Evolutionary conservation across 108 stramenopile genomes (phyloP).

Genomic region (Cyclotella cryptica): DNA sequence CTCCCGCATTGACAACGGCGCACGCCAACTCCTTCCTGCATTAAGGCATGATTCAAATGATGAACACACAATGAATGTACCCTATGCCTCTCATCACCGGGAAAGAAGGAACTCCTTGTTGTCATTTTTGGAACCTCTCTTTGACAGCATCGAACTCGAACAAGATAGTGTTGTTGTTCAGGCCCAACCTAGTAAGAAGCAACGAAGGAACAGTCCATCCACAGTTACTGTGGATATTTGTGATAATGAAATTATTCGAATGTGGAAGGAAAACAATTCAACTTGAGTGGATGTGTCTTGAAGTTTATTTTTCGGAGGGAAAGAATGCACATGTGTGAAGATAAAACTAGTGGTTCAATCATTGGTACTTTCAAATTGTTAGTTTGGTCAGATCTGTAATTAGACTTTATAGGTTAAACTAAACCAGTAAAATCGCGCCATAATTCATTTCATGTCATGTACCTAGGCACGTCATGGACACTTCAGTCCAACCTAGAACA

Average conservation of each 20-base stretch:
- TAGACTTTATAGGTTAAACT: too few species aligned
- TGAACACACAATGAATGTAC: not conserved
- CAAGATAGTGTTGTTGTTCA: not conserved
- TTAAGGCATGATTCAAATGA: not conserved
- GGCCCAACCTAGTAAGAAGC: not conserved
- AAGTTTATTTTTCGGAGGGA: not conserved
- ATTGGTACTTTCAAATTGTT: too few species aligned
- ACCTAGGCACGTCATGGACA: too few species aligned
- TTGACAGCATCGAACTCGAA: constrained; percentile 9
- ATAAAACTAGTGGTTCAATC: too few species aligned
- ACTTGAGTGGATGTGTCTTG: not conserved
- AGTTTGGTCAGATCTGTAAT: too few species aligned
- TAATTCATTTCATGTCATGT: too few species aligned
- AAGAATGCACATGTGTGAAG: not conserved
- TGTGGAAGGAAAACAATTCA: constrained; percentile 33
- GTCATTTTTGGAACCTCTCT: constrained; percentile 13
- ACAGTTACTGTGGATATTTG: constrained; percentile 32
- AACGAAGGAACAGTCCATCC: constrained; percentile 13
- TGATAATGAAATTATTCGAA: constrained; percentile 43
- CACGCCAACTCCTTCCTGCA: constrained; percentile 6
- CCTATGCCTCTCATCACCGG: not conserved
- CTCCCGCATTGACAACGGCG: constrained; percentile 24
- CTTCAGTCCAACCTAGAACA: too few species aligned
- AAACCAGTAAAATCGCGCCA: too few species aligned
- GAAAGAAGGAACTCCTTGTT: constrained; percentile 2